Conservation (phyloP, 148 eudicot species). For the Vaccinium macrocarpon region DNA sequence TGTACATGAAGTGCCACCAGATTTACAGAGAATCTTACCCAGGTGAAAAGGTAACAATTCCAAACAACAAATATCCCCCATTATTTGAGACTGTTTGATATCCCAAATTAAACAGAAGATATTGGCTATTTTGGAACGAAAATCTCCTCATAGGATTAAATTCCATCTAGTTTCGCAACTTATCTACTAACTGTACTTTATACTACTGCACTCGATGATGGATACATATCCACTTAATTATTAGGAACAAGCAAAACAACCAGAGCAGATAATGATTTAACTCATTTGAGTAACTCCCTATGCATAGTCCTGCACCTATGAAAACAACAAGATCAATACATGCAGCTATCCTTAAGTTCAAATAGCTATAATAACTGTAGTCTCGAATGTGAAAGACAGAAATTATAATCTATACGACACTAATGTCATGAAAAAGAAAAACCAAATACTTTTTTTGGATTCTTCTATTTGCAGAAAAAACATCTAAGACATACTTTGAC, state of each 20-base stretch:
- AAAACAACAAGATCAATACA: not conserved
- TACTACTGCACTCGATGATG: not conserved
- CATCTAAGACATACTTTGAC: not conserved
- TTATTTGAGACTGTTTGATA: not conserved
- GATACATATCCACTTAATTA: not conserved
- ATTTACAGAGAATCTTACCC: not conserved
- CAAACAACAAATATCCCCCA: not conserved
- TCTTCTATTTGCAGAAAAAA: not conserved
- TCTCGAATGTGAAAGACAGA: not conserved
- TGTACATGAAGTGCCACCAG: not conserved
- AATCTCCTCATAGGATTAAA: not conserved
- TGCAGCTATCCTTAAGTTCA: not conserved
- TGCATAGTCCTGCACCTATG: not conserved
- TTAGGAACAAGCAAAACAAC: not conserved
- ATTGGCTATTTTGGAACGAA: not conserved
- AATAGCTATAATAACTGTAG: not conserved
- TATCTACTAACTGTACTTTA: not conserved
- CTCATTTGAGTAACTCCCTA: not conserved
- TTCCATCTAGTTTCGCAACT: not conserved
- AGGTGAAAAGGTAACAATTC: not conserved
- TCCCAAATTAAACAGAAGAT: not conserved
- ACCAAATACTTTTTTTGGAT: not conserved
- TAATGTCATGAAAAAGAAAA: constrained; percentile 13
- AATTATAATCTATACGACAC: not conserved
- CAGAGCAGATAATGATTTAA: not conserved